Conservation (phyloP, 495 filamentous ascomycete species). For the Neurospora sp. region DNA sequence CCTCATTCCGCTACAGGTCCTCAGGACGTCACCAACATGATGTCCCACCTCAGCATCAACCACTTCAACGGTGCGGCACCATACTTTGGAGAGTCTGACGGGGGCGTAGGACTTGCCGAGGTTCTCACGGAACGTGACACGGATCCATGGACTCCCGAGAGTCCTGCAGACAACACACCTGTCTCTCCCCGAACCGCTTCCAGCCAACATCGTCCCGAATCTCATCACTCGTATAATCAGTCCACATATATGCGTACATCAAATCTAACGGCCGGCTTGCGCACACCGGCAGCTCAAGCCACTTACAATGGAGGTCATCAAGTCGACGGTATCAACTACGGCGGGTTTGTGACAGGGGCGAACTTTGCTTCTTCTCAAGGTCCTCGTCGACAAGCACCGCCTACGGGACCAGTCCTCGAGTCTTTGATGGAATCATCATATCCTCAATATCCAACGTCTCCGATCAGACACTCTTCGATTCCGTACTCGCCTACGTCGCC, state of each 20-base stretch:
- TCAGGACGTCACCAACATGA: slow-evolving; percentile 16
- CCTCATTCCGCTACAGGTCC: not conserved
- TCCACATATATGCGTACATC: not conserved
- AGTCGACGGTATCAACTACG: not conserved
- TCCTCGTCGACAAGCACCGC: not conserved
- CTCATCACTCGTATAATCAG: not conserved
- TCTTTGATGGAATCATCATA: not conserved
- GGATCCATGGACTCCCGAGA: not conserved
- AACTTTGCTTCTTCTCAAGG: not conserved
- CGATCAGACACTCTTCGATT: not conserved
- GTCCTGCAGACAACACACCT: not conserved
- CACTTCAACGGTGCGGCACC: slow-evolving; percentile 17
- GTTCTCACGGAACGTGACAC: slow-evolving; percentile 17
- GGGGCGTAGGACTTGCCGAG: slow-evolving; percentile 23
- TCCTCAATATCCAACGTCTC: not conserved
- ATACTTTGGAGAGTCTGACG: slow-evolving; percentile 21
- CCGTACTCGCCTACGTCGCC: not conserved
- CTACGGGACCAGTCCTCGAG: not conserved
- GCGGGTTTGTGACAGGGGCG: not conserved
- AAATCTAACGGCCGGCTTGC: not conserved
- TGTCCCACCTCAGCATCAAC: slow-evolving; percentile 12
- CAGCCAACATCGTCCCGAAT: not conserved
- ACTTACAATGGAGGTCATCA: not conserved
- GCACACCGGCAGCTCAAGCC: not conserved
- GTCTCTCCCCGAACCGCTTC: not conserved